phyloP scores from a whole-genome alignment of 1,284 basidiomycete genomes.

The Apiotrichum gamsii region DNA sequence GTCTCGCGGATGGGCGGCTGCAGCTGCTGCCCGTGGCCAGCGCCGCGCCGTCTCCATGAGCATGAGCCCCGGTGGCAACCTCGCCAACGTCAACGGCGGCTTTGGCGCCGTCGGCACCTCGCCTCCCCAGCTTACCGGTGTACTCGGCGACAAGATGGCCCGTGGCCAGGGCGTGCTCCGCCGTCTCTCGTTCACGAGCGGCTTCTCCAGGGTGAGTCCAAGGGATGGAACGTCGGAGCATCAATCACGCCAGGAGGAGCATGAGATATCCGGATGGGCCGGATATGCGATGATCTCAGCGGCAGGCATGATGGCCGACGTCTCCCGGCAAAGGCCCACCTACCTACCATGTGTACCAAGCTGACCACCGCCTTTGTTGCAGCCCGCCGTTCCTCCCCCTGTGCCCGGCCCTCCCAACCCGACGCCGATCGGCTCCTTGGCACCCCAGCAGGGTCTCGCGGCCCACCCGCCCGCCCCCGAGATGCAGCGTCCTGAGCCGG shows the following conservation, averaged over 20 bases:
- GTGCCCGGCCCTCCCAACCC: conserved; percentile 21
- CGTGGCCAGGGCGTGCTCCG: conserved; percentile 39
- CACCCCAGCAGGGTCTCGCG: conserved; percentile 7
- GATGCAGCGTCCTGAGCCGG: neutral
- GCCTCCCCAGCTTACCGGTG: conserved; percentile 12
- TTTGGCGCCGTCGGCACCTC: neutral
- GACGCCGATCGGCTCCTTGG: conserved; percentile 11
- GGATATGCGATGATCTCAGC: no score
- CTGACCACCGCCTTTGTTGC: no score
- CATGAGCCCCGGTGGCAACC: conserved; percentile 13
- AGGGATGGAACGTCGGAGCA: no score
- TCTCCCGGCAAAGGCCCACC: no score
- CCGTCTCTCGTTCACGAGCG: conserved; percentile 32
- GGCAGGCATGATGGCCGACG: no score
- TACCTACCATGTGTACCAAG: no score
- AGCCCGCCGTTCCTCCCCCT: conserved; percentile 1
- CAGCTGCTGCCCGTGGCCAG: conserved; percentile 15
- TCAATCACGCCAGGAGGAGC: neutral
- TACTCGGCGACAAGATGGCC: conserved; percentile 37
- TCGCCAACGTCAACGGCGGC: conserved; percentile 1
- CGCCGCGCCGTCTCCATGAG: conserved; percentile 32
- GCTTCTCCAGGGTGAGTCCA: conserved; percentile 30
- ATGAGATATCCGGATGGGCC: no score
- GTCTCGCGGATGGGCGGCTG: conserved; percentile 25
- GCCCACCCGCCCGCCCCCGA: conserved; percentile 14